A percentile compares a stretch with the other conserved stretches of the same genome.
These are phyloP conservation scores for Coemansia sp. DNA, from an alignment of 371 early-diverging fungal genomes.

Conservation along the genomic window DNA sequence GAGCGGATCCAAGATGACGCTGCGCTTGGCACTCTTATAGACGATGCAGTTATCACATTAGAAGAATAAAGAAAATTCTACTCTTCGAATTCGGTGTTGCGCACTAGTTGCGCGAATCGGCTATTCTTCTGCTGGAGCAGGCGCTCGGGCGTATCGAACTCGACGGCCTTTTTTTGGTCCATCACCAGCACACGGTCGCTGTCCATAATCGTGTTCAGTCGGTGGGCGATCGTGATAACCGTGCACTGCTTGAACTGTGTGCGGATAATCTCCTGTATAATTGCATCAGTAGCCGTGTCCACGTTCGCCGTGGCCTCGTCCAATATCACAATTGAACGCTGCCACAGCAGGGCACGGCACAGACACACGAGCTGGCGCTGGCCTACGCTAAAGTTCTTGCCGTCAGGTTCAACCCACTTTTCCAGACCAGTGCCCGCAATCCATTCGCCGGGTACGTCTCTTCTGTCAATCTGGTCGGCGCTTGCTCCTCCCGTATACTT, in stretches of 20 bases:
- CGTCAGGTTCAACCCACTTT: constrained; percentile 54
- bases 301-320: constrained; percentile 68
- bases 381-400: constrained; percentile 62
- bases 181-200: constrained; percentile 81
- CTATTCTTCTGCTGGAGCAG: constrained; percentile 51
- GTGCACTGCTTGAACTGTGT: constrained; percentile 80
- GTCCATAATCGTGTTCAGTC: constrained; percentile 87
- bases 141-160: constrained; percentile 70
- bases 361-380: constrained; percentile 59
- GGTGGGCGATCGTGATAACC: constrained; percentile 91
- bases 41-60: neutral
- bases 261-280: constrained; percentile 89
- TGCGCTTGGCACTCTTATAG: neutral
- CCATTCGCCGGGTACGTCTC: constrained; percentile 8
- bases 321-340: constrained; percentile 59
- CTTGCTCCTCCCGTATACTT: neutral
- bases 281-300: constrained; percentile 58
- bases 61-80: constrained; percentile 1
- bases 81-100: constrained; percentile 14
- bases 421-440: constrained; percentile 42
- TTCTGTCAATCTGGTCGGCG: neutral
- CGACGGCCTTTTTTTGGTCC: constrained; percentile 71
- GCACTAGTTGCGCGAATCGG: constrained; percentile 19
- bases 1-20: constrained; percentile 27
- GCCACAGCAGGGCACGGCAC: constrained; percentile 53